Conservation (phyloP, 345 rosid genomes). For the Eucalyptus guilfoylei region DNA sequence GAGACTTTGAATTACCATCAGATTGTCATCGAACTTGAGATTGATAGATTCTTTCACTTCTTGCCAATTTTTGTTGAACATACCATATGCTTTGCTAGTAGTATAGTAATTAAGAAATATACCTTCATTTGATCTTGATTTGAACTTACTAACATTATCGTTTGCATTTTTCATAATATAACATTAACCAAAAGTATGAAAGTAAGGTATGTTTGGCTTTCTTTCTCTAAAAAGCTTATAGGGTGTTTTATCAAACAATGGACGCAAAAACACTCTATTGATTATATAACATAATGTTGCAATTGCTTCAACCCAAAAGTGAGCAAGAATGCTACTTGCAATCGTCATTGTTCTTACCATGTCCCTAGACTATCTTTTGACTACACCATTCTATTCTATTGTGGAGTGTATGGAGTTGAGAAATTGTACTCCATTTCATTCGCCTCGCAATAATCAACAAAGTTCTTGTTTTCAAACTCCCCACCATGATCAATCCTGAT, state of each 20-base stretch:
- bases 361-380: no score
- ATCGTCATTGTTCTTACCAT: not conserved
- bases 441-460: no score
- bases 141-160: not conserved
- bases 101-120: no score
- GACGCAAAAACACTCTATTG: accelerated
- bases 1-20: not conserved
- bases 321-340: not conserved
- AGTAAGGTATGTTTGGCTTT: not conserved
- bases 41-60: not conserved
- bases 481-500: no score
- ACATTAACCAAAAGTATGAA: not conserved
- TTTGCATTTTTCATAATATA: no score
- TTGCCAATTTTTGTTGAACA: accelerated
- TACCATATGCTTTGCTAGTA: not conserved
- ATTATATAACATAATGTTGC: not conserved
- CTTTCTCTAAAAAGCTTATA: accelerated
- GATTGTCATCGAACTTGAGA: not conserved
- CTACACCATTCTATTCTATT: no score
- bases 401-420: no score
- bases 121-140: not conserved
- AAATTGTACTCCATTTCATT: no score
- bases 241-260: not conserved
- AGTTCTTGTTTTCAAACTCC: no score
- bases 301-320: not conserved